phyloP scores from a whole-genome alignment of 2,329 filamentous ascomycete species.

The Neonectria sp. region DNA sequence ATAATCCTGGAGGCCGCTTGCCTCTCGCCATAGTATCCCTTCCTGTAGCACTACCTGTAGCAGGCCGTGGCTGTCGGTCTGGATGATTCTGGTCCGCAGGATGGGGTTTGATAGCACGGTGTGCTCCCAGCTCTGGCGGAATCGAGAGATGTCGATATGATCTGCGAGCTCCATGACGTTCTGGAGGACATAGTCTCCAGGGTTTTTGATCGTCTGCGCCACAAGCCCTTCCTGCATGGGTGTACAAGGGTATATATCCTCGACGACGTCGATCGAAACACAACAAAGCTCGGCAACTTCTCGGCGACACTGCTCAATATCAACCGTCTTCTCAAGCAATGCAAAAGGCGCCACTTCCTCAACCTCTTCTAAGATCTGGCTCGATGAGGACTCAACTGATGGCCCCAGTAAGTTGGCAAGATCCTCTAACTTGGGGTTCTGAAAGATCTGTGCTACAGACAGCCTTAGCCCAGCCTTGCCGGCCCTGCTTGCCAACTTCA shows the following conservation, averaged over 20 bases:
- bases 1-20: constrained; percentile 6
- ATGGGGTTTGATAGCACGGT: constrained; percentile 4
- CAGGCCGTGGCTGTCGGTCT: neutral
- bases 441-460: constrained; percentile 16
- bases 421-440: constrained; percentile 16
- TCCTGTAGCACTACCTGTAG: constrained; percentile 17
- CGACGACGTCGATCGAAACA: constrained; percentile 42
- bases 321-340: neutral
- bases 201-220: constrained; percentile 54
- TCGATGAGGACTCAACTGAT: neutral
- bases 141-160: neutral
- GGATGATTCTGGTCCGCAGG: constrained; percentile 23
- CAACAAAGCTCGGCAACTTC: constrained; percentile 10
- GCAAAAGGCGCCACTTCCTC: constrained; percentile 6
- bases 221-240: constrained; percentile 65
- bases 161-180: constrained; percentile 14
- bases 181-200: constrained; percentile 25
- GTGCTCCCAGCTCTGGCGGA: constrained; percentile 27
- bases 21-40: neutral
- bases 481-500: constrained; percentile 16
- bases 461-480: constrained; percentile 17
- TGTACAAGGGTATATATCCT: constrained; percentile 66
- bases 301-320: neutral
- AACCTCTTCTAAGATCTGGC: too few species aligned
- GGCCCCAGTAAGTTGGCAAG: constrained; percentile 5